A percentile compares a stretch with the other conserved stretches of the same genome.
Conservation (phyloP, 2,329 filamentous ascomycete species). For the Apiospora kogelbergensis region DNA sequence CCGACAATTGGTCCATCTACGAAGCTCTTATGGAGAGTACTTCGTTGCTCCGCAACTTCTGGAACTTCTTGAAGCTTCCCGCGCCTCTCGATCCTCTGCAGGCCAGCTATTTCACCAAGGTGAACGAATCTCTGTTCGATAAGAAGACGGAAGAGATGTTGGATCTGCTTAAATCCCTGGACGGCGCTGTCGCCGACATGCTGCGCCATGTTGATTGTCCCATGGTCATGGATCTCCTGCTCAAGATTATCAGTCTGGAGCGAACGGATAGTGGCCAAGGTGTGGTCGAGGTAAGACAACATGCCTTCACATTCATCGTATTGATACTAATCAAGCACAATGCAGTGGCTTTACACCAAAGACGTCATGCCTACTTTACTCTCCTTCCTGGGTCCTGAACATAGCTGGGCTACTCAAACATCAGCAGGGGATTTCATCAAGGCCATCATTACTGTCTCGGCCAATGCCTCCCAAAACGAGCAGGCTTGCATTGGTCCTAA, state of each 20-base stretch:
- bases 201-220: constrained; percentile 94
- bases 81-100: constrained; percentile 88
- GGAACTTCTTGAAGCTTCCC: constrained; percentile 83
- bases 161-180: constrained; percentile 79
- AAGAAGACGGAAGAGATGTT: constrained; percentile 99
- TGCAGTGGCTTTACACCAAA: constrained; percentile 86
- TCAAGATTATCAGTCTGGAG: constrained; percentile 96
- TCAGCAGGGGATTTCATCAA: constrained; percentile 97
- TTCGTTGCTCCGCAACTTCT: constrained; percentile 77
- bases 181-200: constrained; percentile 80
- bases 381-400: constrained; percentile 80
- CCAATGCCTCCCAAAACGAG: constrained; percentile 96
- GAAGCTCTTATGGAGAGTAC: constrained; percentile 89
- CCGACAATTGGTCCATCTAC: constrained; percentile 95
- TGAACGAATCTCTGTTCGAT: constrained; percentile 96
- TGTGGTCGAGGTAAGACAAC: constrained; percentile 76
- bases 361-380: constrained; percentile 84
- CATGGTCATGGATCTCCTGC: constrained; percentile 94
- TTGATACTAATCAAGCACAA: not conserved
- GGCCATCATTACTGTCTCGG: constrained; percentile 97
- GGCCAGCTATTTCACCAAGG: constrained; percentile 97
- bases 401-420: constrained; percentile 89
- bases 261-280: constrained; percentile 88
- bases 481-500: constrained; percentile 99
- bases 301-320: not conserved